A percentile compares a stretch with the other conserved stretches of the same genome.
Evolutionary conservation across 192 early-diverging fungal species (phyloP).

Genomic region (Linnemannia hyalina): DNA sequence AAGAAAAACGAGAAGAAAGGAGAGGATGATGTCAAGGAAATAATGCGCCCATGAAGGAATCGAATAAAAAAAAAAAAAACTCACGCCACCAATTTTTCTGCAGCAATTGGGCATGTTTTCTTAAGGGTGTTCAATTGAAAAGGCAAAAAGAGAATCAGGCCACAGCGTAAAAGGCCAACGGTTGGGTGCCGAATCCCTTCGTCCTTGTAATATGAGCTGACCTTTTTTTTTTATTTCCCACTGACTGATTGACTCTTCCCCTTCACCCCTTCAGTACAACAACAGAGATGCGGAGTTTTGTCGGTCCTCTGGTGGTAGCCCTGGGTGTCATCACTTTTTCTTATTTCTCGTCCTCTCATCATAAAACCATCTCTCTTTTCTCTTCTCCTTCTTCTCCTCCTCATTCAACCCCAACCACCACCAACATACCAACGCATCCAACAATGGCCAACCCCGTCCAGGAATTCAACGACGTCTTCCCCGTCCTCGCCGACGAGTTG

Average conservation of each 20-base stretch:
- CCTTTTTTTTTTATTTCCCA: neutral
- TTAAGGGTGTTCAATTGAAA: neutral
- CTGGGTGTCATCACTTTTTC: constrained; percentile 3
- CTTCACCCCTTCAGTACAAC: neutral
- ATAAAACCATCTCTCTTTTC: neutral
- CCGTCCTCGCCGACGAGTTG: constrained; percentile 80
- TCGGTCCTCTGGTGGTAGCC: neutral
- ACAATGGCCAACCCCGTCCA: constrained; percentile 45
- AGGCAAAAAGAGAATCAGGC: neutral
- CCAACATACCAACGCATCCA: neutral
- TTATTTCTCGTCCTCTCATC: neutral
- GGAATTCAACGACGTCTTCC: constrained; percentile 83
- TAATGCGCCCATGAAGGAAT: too few relatives aligned
- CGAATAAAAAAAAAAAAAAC: too few relatives aligned
- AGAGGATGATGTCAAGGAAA: too few relatives aligned
- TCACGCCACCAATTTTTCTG: neutral
- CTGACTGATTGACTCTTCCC: neutral
- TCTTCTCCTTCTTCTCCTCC: neutral
- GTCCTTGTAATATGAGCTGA: neutral
- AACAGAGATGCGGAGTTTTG: constrained; percentile 9
- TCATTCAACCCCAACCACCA: neutral
- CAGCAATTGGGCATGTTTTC: neutral
- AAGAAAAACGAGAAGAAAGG: too few relatives aligned
- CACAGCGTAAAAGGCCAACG: neutral
- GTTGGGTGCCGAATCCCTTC: neutral